Evolutionary conservation across 148 eudicot genomes (phyloP).

Genomic region (Talinum fruticosum): DNA sequence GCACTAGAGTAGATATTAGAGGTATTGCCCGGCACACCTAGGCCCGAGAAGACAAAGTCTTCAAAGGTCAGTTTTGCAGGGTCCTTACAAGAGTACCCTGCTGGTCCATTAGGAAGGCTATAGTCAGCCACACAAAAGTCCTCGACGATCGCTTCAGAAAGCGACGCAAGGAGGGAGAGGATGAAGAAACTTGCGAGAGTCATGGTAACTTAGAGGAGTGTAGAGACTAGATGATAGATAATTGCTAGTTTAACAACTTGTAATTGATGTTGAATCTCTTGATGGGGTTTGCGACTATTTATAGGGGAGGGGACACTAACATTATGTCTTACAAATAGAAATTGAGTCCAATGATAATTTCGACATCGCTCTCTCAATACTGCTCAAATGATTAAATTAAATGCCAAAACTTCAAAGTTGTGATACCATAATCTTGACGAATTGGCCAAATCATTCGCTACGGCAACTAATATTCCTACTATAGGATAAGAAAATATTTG

Average conservation of each 20-base stretch:
- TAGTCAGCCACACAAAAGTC: conserved; percentile 2
- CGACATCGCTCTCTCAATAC: not conserved
- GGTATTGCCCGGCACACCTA: not conserved
- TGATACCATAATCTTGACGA: not conserved
- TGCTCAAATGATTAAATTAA: not conserved
- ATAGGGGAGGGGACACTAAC: too few relatives aligned
- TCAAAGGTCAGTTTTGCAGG: not conserved
- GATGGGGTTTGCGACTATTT: too few relatives aligned
- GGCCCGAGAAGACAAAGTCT: not conserved
- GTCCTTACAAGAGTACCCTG: conserved; percentile 1
- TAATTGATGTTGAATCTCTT: too few relatives aligned
- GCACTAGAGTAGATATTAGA: not conserved
- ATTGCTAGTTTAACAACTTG: too few relatives aligned
- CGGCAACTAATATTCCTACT: not conserved
- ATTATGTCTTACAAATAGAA: too few relatives aligned
- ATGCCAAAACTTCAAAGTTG: too few relatives aligned
- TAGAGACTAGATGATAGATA: too few relatives aligned
- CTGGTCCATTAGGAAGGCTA: not conserved
- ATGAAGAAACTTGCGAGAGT: not conserved
- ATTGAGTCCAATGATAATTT: not conserved
- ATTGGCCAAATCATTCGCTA: not conserved
- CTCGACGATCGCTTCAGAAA: not conserved
- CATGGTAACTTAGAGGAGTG: not conserved
- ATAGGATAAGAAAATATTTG: not conserved
- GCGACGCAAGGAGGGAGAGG: not conserved